These are phyloP conservation scores for Hymenoscyphus scutula DNA, from an alignment of 2,329 filamentous ascomycete genomes.

Conservation along the genomic window DNA sequence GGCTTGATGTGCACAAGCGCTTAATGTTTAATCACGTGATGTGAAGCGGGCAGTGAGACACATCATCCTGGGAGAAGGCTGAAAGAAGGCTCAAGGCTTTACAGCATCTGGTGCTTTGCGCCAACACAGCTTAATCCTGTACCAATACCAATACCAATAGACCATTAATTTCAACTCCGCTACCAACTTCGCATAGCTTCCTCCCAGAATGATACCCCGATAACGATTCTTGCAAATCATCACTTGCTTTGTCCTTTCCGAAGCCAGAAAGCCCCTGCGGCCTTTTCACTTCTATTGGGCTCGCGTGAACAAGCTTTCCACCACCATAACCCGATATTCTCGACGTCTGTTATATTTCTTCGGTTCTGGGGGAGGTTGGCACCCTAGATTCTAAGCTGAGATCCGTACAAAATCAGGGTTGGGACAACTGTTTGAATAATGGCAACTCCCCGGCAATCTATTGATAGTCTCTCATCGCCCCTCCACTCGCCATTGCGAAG, in stretches of 20 bases:
- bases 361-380: constrained; percentile 29
- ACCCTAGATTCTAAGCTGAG: constrained; percentile 13
- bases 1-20: too few relatives aligned
- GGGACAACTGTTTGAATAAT: constrained; percentile 30
- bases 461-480: constrained; percentile 45
- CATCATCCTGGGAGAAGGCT: too few relatives aligned
- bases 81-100: too few relatives aligned
- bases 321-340: not conserved
- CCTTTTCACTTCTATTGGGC: constrained; percentile 1
- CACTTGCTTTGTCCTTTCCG: not conserved
- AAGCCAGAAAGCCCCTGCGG: constrained; percentile 3
- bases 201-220: constrained; percentile 33
- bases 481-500: constrained; percentile 41
- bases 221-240: constrained; percentile 24
- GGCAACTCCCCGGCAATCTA: constrained; percentile 45
- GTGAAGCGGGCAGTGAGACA: too few relatives aligned
- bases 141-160: not conserved
- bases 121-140: not conserved
- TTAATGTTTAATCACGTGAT: too few relatives aligned
- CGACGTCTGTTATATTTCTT: constrained; percentile 7
- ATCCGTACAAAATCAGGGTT: not conserved
- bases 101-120: too few relatives aligned
- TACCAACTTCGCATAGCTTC: not conserved
- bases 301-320: not conserved
- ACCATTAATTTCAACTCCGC: not conserved